These are phyloP conservation scores for Aspergillus flavus DNA, from an alignment of 2,329 filamentous ascomycete genomes.

Conservation along the genomic window DNA sequence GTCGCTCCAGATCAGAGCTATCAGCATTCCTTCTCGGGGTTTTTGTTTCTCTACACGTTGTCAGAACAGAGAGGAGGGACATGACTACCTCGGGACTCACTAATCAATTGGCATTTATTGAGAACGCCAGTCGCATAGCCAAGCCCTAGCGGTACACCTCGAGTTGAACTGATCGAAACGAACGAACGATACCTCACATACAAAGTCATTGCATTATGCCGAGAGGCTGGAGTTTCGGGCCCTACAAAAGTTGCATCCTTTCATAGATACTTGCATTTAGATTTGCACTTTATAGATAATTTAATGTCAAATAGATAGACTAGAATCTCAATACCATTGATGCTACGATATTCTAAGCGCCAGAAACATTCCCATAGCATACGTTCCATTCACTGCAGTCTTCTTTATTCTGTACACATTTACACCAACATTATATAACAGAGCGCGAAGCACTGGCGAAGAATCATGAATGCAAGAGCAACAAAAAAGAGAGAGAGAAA, in stretches of 20 bases:
- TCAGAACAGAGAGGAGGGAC: neutral
- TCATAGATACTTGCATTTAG: neutral
- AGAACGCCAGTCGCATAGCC: neutral
- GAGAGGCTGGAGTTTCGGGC: slow-evolving; percentile 4
- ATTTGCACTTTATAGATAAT: neutral
- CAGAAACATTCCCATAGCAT: neutral
- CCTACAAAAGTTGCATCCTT: slow-evolving; percentile 3
- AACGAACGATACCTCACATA: neutral
- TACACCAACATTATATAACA: neutral
- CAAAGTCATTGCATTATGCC: neutral
- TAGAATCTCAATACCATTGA: neutral
- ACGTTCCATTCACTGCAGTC: neutral
- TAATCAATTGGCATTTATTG: neutral
- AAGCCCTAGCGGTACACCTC: too few relatives aligned
- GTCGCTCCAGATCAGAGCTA: neutral
- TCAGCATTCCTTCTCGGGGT: neutral
- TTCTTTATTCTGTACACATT: neutral
- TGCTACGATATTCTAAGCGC: neutral
- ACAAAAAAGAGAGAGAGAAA: neutral
- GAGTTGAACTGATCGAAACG: neutral
- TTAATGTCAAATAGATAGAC: slow-evolving; percentile 1
- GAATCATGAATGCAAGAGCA: neutral
- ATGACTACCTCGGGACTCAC: neutral
- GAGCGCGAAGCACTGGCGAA: neutral
- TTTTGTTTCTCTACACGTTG: neutral